Conservation (phyloP, 2,329 filamentous ascomycete genomes). For the Dothistroma pini region DNA sequence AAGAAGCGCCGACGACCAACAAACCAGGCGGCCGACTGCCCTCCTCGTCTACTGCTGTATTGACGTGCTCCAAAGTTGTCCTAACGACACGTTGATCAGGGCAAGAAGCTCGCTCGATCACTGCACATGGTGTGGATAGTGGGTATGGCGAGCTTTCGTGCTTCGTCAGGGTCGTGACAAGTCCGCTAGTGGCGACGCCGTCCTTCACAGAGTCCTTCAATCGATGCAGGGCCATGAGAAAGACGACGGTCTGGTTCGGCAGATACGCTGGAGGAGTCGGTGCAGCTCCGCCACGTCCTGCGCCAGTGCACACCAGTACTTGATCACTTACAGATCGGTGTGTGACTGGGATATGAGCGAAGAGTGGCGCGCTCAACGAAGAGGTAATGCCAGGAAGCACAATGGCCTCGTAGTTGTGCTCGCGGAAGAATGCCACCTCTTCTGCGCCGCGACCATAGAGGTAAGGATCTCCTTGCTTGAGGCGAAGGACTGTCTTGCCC, state of each 20-base stretch:
- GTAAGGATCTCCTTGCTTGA: constrained; percentile 97
- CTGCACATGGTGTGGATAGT: constrained; percentile 75
- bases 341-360: constrained; percentile 82
- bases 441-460: constrained; percentile 94
- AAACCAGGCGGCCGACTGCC: constrained; percentile 86
- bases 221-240: constrained; percentile 91
- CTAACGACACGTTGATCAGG: constrained; percentile 90
- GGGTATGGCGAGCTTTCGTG: constrained; percentile 47
- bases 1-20: constrained; percentile 79
- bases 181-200: constrained; percentile 15
- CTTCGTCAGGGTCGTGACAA: constrained; percentile 67
- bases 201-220: constrained; percentile 52
- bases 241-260: constrained; percentile 75
- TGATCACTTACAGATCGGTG: constrained; percentile 89
- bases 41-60: constrained; percentile 78
- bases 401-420: constrained; percentile 59
- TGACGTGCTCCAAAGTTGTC: constrained; percentile 76
- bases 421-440: constrained; percentile 79
- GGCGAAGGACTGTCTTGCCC: constrained; percentile 76
- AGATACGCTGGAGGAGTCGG: constrained; percentile 80
- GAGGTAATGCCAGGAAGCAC: constrained; percentile 91
- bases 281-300: constrained; percentile 80
- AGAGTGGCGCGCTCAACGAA: constrained; percentile 80
- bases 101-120: constrained; percentile 90
- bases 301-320: constrained; percentile 93